These are phyloP conservation scores for Pochonia chlamydosporia DNA, from an alignment of 2,329 filamentous ascomycete genomes.

Conservation along the genomic window DNA sequence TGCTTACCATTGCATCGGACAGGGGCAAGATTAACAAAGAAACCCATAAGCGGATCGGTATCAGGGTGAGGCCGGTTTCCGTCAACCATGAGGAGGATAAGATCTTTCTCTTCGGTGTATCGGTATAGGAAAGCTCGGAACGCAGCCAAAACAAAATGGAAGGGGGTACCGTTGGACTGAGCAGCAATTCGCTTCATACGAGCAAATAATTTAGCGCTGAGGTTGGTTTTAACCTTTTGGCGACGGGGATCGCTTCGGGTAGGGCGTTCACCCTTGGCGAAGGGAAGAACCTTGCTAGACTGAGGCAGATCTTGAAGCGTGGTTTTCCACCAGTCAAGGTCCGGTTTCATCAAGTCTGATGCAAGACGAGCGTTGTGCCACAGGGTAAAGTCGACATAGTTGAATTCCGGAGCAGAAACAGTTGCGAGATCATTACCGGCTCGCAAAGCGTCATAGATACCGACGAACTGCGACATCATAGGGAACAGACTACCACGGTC, in stretches of 20 bases:
- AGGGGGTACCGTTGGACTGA: slow-evolving; percentile 15
- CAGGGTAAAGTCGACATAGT: slow-evolving; percentile 18
- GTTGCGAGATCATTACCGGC: slow-evolving; percentile 14
- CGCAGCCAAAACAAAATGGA: slow-evolving; percentile 20
- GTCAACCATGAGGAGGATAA: slow-evolving; percentile 19
- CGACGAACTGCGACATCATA: slow-evolving; percentile 18
- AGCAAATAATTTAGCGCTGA: slow-evolving; percentile 16
- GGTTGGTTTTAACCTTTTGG: slow-evolving; percentile 14
- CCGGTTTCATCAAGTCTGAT: slow-evolving; percentile 16
- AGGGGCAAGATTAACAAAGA: slow-evolving; percentile 20
- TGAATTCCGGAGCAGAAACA: slow-evolving; percentile 15
- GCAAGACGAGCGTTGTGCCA: slow-evolving; percentile 20
- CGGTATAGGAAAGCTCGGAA: slow-evolving; percentile 19
- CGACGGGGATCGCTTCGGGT: slow-evolving; percentile 14
- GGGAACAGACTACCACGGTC: slow-evolving; percentile 17
- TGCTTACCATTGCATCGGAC: slow-evolving; percentile 15
- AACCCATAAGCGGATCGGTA: slow-evolving; percentile 16
- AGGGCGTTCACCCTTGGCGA: slow-evolving; percentile 16
- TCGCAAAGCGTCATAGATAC: slow-evolving; percentile 15
- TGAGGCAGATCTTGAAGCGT: slow-evolving; percentile 14
- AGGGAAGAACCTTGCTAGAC: slow-evolving; percentile 17
- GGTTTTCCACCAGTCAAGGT: slow-evolving; percentile 19
- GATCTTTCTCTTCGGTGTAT: slow-evolving; percentile 18
- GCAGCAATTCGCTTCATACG: slow-evolving; percentile 20
- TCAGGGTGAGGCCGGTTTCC: slow-evolving; percentile 18